phyloP scores from a whole-genome alignment of 306 rosid species.

The Castanea crenata region DNA sequence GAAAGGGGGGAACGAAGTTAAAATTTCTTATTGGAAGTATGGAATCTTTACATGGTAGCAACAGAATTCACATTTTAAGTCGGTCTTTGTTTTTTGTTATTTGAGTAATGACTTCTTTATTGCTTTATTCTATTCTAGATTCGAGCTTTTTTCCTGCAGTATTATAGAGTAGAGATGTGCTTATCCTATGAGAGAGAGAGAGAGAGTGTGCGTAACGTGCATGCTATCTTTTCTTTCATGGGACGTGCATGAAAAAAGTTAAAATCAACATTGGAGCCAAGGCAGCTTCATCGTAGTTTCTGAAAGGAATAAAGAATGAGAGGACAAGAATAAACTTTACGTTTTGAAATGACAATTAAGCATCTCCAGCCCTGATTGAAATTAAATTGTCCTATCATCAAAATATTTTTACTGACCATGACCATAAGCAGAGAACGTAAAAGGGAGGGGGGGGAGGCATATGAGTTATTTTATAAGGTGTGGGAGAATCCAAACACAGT shows the following conservation, averaged over 20 bases:
- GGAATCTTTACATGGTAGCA: slow-evolving; percentile 33
- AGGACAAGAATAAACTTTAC: slow-evolving; percentile 91
- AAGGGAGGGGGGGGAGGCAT: too few relatives aligned
- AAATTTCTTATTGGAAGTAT: slow-evolving; percentile 15
- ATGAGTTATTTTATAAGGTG: background rate
- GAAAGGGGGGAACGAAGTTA: slow-evolving; percentile 42
- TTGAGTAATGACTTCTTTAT: slow-evolving; percentile 37
- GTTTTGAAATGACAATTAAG: slow-evolving; percentile 34
- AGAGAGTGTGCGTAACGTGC: slow-evolving; percentile 53
- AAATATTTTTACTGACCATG: background rate
- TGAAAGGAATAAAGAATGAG: slow-evolving; percentile 53
- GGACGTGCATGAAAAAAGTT: slow-evolving; percentile 77
- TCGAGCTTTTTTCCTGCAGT: slow-evolving; percentile 52
- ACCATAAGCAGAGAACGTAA: background rate
- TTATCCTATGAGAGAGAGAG: slow-evolving; percentile 21
- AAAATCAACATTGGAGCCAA: slow-evolving; percentile 33
- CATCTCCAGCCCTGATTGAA: slow-evolving; percentile 10
- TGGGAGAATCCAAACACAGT: background rate
- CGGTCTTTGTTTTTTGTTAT: slow-evolving; percentile 15
- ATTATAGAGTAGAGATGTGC: slow-evolving; percentile 34
- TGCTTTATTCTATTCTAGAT: slow-evolving; percentile 69
- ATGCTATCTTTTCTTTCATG: slow-evolving; percentile 51
- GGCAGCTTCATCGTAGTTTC: slow-evolving; percentile 65
- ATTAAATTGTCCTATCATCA: background rate
- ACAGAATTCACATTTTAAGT: slow-evolving; percentile 16